phyloP scores from a whole-genome alignment of 2,329 filamentous ascomycete genomes.

The Xylaria sp. region DNA sequence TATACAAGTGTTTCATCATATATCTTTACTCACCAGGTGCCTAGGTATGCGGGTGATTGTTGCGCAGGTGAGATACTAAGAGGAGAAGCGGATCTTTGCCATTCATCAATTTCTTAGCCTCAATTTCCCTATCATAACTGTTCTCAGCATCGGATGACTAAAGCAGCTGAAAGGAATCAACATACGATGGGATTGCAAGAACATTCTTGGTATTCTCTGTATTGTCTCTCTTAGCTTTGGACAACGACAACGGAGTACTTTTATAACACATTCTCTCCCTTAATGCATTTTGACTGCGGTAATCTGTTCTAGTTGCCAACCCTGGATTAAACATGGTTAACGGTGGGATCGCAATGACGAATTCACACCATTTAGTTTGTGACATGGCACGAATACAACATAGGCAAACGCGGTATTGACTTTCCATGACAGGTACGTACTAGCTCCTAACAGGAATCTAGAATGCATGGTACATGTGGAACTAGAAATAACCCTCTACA shows the following conservation, averaged over 20 bases:
- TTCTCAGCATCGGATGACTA: neutral
- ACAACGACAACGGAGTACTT: neutral
- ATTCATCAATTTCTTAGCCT: neutral
- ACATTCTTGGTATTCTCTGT: neutral
- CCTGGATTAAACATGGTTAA: neutral
- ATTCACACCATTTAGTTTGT: neutral
- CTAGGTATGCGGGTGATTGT: neutral
- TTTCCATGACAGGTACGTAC: too few species aligned
- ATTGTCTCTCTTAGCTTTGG: neutral
- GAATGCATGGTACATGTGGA: neutral
- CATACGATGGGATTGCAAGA: neutral
- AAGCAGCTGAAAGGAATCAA: neutral
- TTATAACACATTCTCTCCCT: neutral
- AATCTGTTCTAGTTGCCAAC: too few species aligned
- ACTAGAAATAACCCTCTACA: neutral
- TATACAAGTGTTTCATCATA: neutral
- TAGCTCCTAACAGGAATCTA: neutral
- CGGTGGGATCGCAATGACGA: neutral
- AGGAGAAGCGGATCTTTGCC: neutral
- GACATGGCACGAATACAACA: neutral
- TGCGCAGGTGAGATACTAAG: neutral
- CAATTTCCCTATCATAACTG: neutral
- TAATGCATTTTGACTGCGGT: neutral
- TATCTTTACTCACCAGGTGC: neutral
- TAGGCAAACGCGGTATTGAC: neutral